Evolutionary conservation across 2,329 filamentous ascomycete species (phyloP).

Genomic region (Monilinia laxa): DNA sequence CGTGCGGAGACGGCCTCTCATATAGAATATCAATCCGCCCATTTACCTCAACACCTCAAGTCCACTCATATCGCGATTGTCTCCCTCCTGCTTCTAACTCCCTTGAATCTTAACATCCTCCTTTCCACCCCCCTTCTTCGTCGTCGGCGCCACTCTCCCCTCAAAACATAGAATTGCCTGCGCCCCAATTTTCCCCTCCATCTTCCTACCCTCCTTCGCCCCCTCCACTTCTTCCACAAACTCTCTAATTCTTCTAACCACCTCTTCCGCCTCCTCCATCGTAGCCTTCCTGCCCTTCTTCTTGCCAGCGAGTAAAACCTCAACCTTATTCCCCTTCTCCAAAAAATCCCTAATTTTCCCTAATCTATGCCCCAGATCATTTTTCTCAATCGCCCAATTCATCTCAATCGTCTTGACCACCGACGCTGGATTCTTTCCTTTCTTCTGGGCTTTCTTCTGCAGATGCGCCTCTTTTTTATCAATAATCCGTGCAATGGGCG

Average conservation of each 20-base stretch:
- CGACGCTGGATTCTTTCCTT: slow-evolving; percentile 42
- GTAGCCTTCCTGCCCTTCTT: slow-evolving; percentile 60
- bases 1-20: no score
- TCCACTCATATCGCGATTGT: not conserved
- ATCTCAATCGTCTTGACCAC: slow-evolving; percentile 77
- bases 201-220: slow-evolving; percentile 47
- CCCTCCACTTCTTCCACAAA: slow-evolving; percentile 40
- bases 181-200: slow-evolving; percentile 48
- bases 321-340: slow-evolving; percentile 70
- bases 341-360: slow-evolving; percentile 68
- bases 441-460: slow-evolving; percentile 45
- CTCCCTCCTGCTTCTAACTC: not conserved
- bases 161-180: slow-evolving; percentile 49
- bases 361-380: slow-evolving; percentile 74
- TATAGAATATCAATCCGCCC: no score
- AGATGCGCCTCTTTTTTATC: slow-evolving; percentile 54
- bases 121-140: no score
- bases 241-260: slow-evolving; percentile 54
- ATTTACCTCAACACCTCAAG: not conserved
- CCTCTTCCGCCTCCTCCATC: slow-evolving; percentile 56
- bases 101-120: no score
- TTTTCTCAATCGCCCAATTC: slow-evolving; percentile 78
- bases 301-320: slow-evolving; percentile 70
- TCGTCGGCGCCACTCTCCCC: slow-evolving; percentile 35
- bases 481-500: slow-evolving; percentile 70